Base-by-base conservation (phyloP, 2,329 filamentous ascomycete species). In the Fusarium avenaceum region DNA sequence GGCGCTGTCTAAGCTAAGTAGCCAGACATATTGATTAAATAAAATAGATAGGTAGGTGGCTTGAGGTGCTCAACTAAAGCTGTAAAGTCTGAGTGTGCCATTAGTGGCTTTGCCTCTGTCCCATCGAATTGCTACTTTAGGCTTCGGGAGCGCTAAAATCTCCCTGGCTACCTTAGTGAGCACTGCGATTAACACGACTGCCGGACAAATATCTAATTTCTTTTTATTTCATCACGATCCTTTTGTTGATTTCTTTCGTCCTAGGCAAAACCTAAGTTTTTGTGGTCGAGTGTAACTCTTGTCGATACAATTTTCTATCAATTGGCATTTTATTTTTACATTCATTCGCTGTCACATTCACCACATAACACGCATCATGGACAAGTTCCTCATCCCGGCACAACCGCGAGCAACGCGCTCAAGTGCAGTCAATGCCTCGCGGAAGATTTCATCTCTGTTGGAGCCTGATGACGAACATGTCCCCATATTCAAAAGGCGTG, bases 391-490 rank as follows among this genome's bases (percentile, higher is more conserved):
- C 35, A 54, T 56, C 32, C 44, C 49, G 43, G 46, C 50, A 33
- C 53, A 61, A 44, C 33, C 62, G 35, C 69, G 71, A 30, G 51
- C 54, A 30, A 64, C 71, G 55, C 71, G 71, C 35, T 63, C 62
- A 7, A 73, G 69, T 46, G 71, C 71, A 32, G 20, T 47, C 17
- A 59, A 49, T 22, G 69, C 71, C 11, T 72, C 71, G 7, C 63
- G 44, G 14, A 73, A 64, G 47, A 62, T 73, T 15, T 57, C 65
- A 22, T 71, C 64, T 4, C 71, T 72, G 22, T 24, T 73, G 17
- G 45, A 56, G 14, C 35, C 55, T 6, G 65, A 71, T 35, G 57
- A 69, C 3, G 67, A 69, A 22, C 19, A 33, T 7, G 4, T 30
- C 6, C 7, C 20, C 14, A n/a, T 42, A 11, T 22, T 35, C 5